phyloP scores from a whole-genome alignment of 75 land plant species.

The Ceratopteris richardii region DNA sequence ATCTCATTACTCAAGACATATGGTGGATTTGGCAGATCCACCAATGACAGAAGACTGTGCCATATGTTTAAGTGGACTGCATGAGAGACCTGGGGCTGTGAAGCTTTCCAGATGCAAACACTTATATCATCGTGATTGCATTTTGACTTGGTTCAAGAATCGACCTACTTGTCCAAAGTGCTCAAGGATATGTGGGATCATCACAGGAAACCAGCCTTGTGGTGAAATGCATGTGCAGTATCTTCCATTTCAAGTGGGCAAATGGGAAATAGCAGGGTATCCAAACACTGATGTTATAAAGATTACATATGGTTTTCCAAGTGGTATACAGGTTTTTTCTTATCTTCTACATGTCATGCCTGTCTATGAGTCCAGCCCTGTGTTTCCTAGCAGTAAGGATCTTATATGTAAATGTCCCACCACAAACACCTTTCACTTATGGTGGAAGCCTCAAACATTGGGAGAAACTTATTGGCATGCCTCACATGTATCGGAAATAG shows the following conservation, averaged over 20 bases:
- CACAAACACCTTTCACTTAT: too few relatives aligned
- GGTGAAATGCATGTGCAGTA: slow-evolving; percentile 18
- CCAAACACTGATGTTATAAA: slow-evolving; percentile 17
- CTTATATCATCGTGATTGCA: slow-evolving; percentile 19
- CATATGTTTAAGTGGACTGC: slow-evolving; percentile 14
- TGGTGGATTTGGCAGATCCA: slow-evolving; percentile 14
- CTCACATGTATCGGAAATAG: too few relatives aligned
- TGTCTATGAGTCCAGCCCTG: not conserved
- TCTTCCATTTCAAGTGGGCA: slow-evolving; percentile 10
- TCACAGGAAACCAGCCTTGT: slow-evolving; percentile 26
- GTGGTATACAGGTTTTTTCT: slow-evolving; percentile 25
- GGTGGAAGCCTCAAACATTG: too few relatives aligned
- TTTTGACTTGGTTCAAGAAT: slow-evolving; percentile 16
- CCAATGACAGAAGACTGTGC: slow-evolving; percentile 20
- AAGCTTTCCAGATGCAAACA: slow-evolving; percentile 21
- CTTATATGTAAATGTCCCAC: too few relatives aligned
- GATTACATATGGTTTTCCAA: slow-evolving; percentile 23
- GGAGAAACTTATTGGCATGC: too few relatives aligned
- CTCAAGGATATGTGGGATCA: slow-evolving; percentile 14
- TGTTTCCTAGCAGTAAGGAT: too few relatives aligned
- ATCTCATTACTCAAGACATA: slow-evolving; percentile 1
- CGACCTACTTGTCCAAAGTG: slow-evolving; percentile 28
- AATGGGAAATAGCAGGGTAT: slow-evolving; percentile 18
- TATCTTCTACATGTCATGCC: not conserved
- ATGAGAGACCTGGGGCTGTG: slow-evolving; percentile 13